phyloP scores from a whole-genome alignment of 2,329 filamentous ascomycete species.

The Simplicillium sp. region DNA sequence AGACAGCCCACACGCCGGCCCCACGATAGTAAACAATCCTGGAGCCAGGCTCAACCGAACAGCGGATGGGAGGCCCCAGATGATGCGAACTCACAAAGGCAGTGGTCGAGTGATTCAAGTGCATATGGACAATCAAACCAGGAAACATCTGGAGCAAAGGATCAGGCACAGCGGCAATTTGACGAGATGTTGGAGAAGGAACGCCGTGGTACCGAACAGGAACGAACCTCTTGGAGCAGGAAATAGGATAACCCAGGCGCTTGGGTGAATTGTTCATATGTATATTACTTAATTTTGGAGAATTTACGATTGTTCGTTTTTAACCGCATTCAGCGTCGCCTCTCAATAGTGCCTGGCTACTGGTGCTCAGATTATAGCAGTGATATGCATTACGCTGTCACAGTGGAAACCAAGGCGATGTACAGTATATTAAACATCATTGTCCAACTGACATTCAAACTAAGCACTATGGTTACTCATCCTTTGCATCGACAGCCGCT shows the following conservation, averaged over 20 bases:
- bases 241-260: conserved; percentile 5
- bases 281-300: too few species aligned
- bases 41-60: conserved; percentile 3
- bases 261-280: neutral
- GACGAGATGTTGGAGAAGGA: conserved; percentile 39
- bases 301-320: too few species aligned
- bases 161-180: conserved; percentile 40
- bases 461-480: neutral
- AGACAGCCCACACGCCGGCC: conserved; percentile 8
- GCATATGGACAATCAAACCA: conserved; percentile 25
- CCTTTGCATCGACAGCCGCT: neutral
- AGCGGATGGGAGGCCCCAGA: conserved; percentile 13
- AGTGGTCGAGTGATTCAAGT: conserved; percentile 16
- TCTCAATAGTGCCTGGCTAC: too few species aligned
- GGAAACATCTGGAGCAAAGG: conserved; percentile 27
- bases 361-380: too few species aligned
- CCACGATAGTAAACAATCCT: conserved; percentile 8
- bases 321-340: too few species aligned
- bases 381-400: too few species aligned
- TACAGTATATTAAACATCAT: too few species aligned
- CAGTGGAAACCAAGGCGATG: too few species aligned
- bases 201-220: conserved; percentile 20
- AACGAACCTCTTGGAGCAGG: conserved; percentile 14
- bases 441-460: too few species aligned
- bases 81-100: conserved; percentile 13